Conservation (phyloP, 495 filamentous ascomycete species). For the Penicillium soppii region DNA sequence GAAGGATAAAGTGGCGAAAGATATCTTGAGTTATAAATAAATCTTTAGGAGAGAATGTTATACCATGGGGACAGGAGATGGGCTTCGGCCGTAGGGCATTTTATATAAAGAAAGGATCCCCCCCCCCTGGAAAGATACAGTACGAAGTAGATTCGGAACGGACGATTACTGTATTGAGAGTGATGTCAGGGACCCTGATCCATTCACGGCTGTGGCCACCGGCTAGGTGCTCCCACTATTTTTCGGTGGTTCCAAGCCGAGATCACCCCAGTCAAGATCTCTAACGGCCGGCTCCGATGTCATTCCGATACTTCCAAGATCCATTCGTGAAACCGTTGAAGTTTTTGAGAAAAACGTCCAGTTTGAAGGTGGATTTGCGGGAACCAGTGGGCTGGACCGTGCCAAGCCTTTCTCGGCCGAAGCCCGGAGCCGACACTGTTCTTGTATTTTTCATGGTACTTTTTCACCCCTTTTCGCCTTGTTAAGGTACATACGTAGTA, state of each 20-base stretch:
- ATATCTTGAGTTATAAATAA: conserved; percentile 6
- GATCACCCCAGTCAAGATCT: conserved; percentile 32
- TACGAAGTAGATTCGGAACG: conserved; percentile 3
- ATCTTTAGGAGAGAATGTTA: background rate
- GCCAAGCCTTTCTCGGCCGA: conserved; percentile 30
- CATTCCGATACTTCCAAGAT: conserved; percentile 5
- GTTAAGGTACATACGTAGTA: no score
- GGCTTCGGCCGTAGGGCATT: conserved; percentile 8
- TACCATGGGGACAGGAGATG: conserved; percentile 3
- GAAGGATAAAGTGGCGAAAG: background rate
- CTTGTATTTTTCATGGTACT: no score
- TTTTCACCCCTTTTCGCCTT: no score
- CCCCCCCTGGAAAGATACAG: conserved; percentile 5
- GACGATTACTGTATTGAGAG: conserved; percentile 19
- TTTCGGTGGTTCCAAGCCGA: conserved; percentile 28
- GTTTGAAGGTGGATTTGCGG: conserved; percentile 9
- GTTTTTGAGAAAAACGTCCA: conserved; percentile 4
- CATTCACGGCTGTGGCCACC: background rate
- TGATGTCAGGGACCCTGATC: conserved; percentile 18
- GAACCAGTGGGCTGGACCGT: conserved; percentile 8
- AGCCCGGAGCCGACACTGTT: conserved; percentile 28
- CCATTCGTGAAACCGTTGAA: conserved; percentile 19
- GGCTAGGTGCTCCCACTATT: background rate
- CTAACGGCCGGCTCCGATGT: conserved; percentile 33
- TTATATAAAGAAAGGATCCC: conserved; percentile 15